Conservation (phyloP, 2,329 filamentous ascomycete genomes). For the Balansia obtecta region DNA sequence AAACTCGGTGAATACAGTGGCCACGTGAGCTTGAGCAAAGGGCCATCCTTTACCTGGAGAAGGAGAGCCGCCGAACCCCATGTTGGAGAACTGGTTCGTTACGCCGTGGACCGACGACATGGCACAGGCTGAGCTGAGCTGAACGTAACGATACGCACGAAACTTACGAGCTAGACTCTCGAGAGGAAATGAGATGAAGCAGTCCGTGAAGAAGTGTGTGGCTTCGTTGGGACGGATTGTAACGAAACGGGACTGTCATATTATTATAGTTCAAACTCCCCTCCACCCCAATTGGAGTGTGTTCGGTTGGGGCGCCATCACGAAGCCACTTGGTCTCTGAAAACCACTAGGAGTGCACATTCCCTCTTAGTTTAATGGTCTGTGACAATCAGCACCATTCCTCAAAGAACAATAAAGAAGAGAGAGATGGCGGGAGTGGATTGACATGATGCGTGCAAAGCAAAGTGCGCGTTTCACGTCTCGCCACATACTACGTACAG, state of each 20-base stretch:
- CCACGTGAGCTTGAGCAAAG: not conserved
- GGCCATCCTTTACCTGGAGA: slow-evolving; percentile 8
- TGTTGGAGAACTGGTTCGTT: slow-evolving; percentile 1
- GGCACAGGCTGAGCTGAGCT: slow-evolving; percentile 7
- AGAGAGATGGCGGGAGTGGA: not conserved
- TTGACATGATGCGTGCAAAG: not conserved
- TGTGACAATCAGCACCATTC: too few species aligned
- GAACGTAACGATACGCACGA: not conserved
- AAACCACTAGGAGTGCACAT: not conserved
- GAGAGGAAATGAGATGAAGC: not conserved
- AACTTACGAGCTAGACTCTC: not conserved
- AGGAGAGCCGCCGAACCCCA: slow-evolving; percentile 5
- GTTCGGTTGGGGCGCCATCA: not conserved
- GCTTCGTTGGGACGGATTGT: not conserved
- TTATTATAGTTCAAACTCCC: not conserved
- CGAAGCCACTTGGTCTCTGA: not conserved
- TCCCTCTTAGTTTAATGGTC: too few species aligned
- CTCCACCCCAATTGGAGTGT: not conserved
- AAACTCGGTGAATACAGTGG: not conserved
- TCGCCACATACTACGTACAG: too few species aligned
- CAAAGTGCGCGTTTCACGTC: too few species aligned
- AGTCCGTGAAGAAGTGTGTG: too few species aligned
- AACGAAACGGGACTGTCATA: not conserved
- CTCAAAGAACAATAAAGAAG: too few species aligned
- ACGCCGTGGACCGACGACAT: slow-evolving; percentile 4